Percentiles rank a stretch among this genome's conserved stretches.
Conservation (phyloP, 768 basidiomycete species). For the Phlegmacium glaucopus region DNA sequence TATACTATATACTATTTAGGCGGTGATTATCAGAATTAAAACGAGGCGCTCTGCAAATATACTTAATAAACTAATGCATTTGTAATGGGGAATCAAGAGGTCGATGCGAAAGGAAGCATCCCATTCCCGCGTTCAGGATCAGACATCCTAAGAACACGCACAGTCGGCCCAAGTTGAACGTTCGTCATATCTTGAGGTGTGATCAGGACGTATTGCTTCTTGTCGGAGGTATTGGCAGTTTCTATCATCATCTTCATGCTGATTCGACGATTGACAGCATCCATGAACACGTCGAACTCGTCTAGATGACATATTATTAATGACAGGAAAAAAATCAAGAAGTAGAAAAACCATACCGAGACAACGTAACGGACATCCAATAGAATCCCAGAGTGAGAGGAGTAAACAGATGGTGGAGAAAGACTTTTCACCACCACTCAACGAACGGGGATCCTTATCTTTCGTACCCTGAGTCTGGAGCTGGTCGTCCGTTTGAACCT, state of each 20-base stretch:
- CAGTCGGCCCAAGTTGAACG: constrained; percentile 60
- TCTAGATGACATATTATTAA: constrained; percentile 39
- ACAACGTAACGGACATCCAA: constrained; percentile 90
- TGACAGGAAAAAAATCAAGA: not conserved
- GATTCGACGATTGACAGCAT: constrained; percentile 86
- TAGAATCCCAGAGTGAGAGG: constrained; percentile 94
- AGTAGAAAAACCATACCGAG: constrained; percentile 50
- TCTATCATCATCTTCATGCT: constrained; percentile 98
- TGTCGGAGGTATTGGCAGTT: constrained; percentile 80
- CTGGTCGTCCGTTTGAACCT: constrained; percentile 86
- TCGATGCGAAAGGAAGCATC: constrained; percentile 28
- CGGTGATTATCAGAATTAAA: too few species aligned
- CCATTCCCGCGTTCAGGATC: constrained; percentile 74
- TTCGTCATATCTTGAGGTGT: constrained; percentile 93
- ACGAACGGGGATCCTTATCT: constrained; percentile 81
- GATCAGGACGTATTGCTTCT: constrained; percentile 93
- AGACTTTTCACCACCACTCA: constrained; percentile 95
- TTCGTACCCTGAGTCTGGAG: constrained; percentile 53
- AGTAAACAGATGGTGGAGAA: constrained; percentile 95
- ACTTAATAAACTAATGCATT: too few species aligned
- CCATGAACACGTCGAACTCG: constrained; percentile 99
- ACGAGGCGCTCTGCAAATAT: too few species aligned
- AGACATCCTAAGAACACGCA: constrained; percentile 73
- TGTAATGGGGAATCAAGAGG: not conserved
- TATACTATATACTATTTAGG: too few species aligned